These are phyloP conservation scores for Mentha longifolia DNA, from an alignment of 257 asterid species.

Conservation along the genomic window DNA sequence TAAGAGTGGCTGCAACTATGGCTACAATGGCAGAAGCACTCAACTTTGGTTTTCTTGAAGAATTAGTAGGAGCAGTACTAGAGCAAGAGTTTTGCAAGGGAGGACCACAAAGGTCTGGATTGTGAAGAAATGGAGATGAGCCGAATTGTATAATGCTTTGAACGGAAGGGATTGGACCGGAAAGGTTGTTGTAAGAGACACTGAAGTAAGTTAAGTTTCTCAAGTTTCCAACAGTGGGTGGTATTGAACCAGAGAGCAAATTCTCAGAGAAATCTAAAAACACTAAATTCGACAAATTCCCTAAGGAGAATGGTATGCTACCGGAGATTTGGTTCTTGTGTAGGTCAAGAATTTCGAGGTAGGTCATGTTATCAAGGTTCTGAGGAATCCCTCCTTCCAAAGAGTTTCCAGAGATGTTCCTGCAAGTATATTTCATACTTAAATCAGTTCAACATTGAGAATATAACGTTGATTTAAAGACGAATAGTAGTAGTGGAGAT, in stretches of 20 bases:
- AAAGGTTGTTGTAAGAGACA: conserved; percentile 78
- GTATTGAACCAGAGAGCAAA: conserved; percentile 62
- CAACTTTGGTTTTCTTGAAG: conserved; percentile 59
- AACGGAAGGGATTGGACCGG: conserved; percentile 71
- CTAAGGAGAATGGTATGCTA: conserved; percentile 65
- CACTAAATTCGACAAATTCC: conserved; percentile 65
- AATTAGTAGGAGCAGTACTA: conserved; percentile 26
- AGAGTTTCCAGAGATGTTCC: conserved; percentile 74
- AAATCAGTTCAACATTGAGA: conserved; percentile 6
- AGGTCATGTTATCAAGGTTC: conserved; percentile 63
- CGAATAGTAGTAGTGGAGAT: too few species aligned
- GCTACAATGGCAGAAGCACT: conserved; percentile 76
- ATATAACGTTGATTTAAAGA: too few species aligned
- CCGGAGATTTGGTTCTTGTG: conserved; percentile 62
- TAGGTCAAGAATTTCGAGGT: conserved; percentile 73
- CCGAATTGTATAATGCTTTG: conserved; percentile 66
- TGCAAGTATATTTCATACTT: conserved; percentile 41
- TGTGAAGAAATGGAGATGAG: conserved; percentile 70
- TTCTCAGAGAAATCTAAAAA: conserved; percentile 74
- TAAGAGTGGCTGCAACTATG: conserved; percentile 82
- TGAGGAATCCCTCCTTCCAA: conserved; percentile 67
- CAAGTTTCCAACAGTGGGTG: conserved; percentile 58
- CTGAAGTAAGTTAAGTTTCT: conserved; percentile 65
- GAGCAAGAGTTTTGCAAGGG: conserved; percentile 63
- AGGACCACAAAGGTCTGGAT: conserved; percentile 78